These are phyloP conservation scores for Rubia occidens DNA, from an alignment of 305 asterid genomes.

Conservation along the genomic window DNA sequence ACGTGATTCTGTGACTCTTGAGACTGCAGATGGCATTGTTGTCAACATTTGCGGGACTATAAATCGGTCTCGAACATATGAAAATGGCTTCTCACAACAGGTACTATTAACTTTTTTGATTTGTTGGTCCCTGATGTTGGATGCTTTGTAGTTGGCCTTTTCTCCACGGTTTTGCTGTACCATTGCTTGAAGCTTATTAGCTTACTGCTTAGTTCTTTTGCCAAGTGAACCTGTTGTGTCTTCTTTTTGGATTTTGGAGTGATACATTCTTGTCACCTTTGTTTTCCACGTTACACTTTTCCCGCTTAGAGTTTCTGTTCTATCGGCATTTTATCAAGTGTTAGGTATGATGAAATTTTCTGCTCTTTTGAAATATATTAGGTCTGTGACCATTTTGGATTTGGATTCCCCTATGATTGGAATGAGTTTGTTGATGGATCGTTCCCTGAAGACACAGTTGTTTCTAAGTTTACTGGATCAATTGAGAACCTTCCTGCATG, in stretches of 20 bases:
- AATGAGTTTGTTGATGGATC: conserved; percentile 41
- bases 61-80: conserved; percentile 38
- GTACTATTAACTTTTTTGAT: conserved; percentile 23
- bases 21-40: conserved; percentile 51
- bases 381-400: conserved; percentile 47
- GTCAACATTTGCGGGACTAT: conserved; percentile 44
- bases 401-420: conserved; percentile 83
- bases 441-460: conserved; percentile 25
- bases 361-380: conserved; percentile 15
- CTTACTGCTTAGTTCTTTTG: not conserved
- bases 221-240: not conserved
- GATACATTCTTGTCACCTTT: not conserved
- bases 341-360: not conserved
- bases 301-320: not conserved
- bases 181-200: not conserved
- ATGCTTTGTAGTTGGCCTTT: not conserved
- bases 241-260: not conserved
- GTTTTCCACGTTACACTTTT: not conserved
- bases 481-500: conserved; percentile 27
- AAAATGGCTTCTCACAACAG: conserved; percentile 59
- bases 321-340: not conserved
- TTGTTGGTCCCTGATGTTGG: not conserved
- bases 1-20: conserved; percentile 45
- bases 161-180: not conserved
- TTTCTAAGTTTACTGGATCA: conserved; percentile 19